phyloP scores from a whole-genome alignment of 75 land plant species.

The Cunninghamia lanceolata region DNA sequence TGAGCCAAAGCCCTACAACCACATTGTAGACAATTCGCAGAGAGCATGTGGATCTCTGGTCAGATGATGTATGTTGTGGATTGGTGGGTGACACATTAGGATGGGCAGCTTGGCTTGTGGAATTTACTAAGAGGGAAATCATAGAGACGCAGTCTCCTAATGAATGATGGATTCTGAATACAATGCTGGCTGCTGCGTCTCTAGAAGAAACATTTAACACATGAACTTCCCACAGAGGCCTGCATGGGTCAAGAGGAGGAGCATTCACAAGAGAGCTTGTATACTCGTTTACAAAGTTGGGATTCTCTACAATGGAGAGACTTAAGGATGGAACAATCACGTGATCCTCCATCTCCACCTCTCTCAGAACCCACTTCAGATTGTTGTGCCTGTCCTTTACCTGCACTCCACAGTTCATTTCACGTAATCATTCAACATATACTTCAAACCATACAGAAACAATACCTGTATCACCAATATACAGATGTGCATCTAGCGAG shows the following conservation, averaged over 20 bases:
- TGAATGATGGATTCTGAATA: slow-evolving; percentile 74
- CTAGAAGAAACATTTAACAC: slow-evolving; percentile 40
- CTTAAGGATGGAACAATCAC: too few relatives aligned
- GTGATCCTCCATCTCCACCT: too few relatives aligned
- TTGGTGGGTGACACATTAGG: background rate
- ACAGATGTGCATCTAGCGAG: too few relatives aligned
- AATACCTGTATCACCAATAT: too few relatives aligned
- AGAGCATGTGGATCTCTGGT: background rate
- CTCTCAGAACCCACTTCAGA: too few relatives aligned
- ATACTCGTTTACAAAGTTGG: slow-evolving; percentile 52
- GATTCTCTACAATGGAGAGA: too few relatives aligned
- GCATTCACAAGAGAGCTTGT: slow-evolving; percentile 21
- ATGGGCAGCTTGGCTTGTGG: background rate
- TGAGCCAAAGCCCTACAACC: background rate
- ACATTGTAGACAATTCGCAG: background rate
- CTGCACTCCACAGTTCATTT: too few relatives aligned
- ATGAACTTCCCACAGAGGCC: slow-evolving; percentile 76
- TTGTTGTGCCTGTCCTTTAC: too few relatives aligned
- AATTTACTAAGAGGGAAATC: slow-evolving; percentile 40
- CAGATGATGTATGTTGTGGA: background rate
- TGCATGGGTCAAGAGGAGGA: slow-evolving; percentile 37
- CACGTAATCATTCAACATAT: too few relatives aligned
- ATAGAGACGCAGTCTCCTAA: slow-evolving; percentile 82
- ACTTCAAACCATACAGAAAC: too few relatives aligned
- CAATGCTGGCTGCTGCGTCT: slow-evolving; percentile 31